Base-by-base conservation (phyloP, 345 rosid species). In the Populus nigra region DNA sequence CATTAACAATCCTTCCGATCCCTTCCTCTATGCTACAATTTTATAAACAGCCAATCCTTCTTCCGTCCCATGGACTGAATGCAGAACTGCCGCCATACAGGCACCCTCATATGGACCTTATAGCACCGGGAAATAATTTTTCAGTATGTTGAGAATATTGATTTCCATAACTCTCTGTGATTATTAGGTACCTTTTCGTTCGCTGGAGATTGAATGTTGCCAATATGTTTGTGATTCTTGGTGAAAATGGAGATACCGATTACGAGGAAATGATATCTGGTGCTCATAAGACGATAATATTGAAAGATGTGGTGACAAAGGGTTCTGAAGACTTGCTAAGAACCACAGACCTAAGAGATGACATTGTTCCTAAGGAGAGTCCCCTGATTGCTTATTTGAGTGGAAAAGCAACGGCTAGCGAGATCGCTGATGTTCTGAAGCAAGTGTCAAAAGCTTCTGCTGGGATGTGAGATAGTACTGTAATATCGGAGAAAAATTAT, bases 131-230 rank as follows among this genome's bases (percentile, higher is more conserved):
- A 55, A 15, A 45, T 49, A 33, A 65, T 70, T 8, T 61, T 35
- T 57, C 27, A 41, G 45, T 25, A 1, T 7, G 29, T 38, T 6
- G 29, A 77, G 15, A 8, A 49, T 1, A 38, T 31, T 79, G 5
- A 68, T 59, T 12, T 71, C 45, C 29, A 15, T 36, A 2, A 67
- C 35, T 25, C 20, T 66, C 17, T 76, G 11, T 74, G 65, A 15
- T 53, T 23, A 31, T 29, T 12, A 92, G 99, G 81, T 95, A 93
- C 87, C 88, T 95, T 65, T 93, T 93, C 7, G 98, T 95, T 10
- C 94, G 99, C 2, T 95, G 99, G 99, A 88, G 97, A 84, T 70
- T 92, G 81, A 93, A 90, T 71, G 94, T 95, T 6, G 88, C 94
- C 20, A 90, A 91, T 80, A 93, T 95, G 99, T 88, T 82, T 43